phyloP scores from a whole-genome alignment of 2,329 filamentous ascomycete species.

The Drechslerella dactyloides region DNA sequence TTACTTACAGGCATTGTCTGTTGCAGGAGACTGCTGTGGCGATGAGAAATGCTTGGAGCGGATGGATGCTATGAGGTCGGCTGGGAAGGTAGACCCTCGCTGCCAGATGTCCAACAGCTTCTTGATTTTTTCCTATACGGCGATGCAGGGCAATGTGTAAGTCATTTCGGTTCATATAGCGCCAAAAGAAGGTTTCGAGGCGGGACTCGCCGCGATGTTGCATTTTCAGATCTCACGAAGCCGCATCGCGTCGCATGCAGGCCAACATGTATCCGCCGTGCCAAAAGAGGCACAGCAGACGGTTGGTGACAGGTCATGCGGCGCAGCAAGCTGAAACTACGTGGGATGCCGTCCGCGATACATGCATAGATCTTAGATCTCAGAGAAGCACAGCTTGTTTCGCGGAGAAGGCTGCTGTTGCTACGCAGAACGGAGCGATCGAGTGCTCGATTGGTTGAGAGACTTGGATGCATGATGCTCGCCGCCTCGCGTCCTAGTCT shows the following conservation, averaged over 20 bases:
- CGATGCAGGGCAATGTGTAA: conserved; percentile 61
- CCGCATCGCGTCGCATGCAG: conserved; percentile 11
- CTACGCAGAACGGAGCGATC: conserved; percentile 39
- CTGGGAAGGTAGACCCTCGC: conserved; percentile 87
- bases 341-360: conserved; percentile 27
- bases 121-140: conserved; percentile 86
- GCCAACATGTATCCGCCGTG: conserved; percentile 21
- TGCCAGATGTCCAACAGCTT: conserved; percentile 99
- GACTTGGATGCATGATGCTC: conserved; percentile 54
- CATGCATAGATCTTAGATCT: conserved; percentile 30
- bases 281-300: background rate
- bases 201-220: conserved; percentile 51
- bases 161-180: conserved; percentile 56
- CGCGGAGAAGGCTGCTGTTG: conserved; percentile 9
- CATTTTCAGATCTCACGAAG: conserved; percentile 51
- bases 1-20: conserved; percentile 45
- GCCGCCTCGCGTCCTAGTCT: conserved; percentile 56
- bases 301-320: conserved; percentile 20
- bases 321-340: conserved; percentile 48
- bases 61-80: conserved; percentile 69
- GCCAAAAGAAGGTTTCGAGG: conserved; percentile 50
- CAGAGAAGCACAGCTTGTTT: conserved; percentile 18
- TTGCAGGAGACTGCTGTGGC: conserved; percentile 32
- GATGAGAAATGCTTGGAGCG: conserved; percentile 48
- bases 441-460: conserved; percentile 55